Base-by-base conservation (phyloP, 2,329 filamentous ascomycete genomes). In the Rutstroemia sp. region DNA sequence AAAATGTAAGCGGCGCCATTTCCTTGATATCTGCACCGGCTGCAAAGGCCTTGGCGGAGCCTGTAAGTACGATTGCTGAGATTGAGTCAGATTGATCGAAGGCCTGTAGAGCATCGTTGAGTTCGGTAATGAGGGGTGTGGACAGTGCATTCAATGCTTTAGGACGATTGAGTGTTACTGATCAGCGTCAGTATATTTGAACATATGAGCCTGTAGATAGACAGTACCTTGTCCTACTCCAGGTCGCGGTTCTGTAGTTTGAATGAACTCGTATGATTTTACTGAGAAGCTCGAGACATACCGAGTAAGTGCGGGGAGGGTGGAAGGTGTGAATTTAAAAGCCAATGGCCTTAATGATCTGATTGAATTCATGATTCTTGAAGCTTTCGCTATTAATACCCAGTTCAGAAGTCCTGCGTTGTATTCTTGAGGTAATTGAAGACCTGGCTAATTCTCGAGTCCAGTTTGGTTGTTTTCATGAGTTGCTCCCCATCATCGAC, bases 1-100 rank as follows among this genome's bases (percentile, higher is more conserved):
- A 82, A 75, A 99, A 99, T 55, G 86, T 92, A 41, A 96, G 83
- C 59, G 90, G 86, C 30, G 90, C 88, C 94, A 99, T 99, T 75
- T 99, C 94, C 74, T 97, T 97, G 77, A 99, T 99, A 73, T 99
- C 94, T 59, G 94, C 94, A 51, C 94, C 94, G 46, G 94, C 92
- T 30, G 92, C 92, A 69, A 96, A 99, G 44, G 92, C 92, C 73
- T 87, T 90, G 63, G 90, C 79, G 47, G 87, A 95, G 55, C 94
- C 94, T 1, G 94, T 96, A 57, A 99, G 78, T 58, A 99, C 73
- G 65, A 95, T 89, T 64, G 86, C 87, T 9, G 83, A 82, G 62
- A 91, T 86, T 34, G 80, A 77, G 56, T 85, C 78, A 60, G 88
- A 83, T 48, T 78, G 72, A 68, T 92, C 87, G 73, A 92, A 84